A percentile compares a stretch with the other conserved stretches of the same genome.
Evolutionary conservation across 2,329 filamentous ascomycete genomes (phyloP).

Genomic region (Neofusicoccum kwambonambiense): DNA sequence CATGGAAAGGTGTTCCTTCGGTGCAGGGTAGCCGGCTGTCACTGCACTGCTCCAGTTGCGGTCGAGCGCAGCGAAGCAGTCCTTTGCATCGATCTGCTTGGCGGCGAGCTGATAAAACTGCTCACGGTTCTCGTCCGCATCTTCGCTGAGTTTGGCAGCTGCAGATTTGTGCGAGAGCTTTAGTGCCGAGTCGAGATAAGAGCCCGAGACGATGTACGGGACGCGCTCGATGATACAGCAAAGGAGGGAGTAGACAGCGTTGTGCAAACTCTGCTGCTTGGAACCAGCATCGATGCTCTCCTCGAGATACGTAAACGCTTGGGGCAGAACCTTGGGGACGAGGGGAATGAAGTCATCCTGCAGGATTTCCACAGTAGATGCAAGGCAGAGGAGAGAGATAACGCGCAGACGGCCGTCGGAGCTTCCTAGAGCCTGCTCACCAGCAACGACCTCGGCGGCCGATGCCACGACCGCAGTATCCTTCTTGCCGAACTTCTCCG

Average conservation of each 20-base stretch:
- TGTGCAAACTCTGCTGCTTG: slow-evolving; percentile 66
- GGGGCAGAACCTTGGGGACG: slow-evolving; percentile 72
- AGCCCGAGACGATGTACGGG: slow-evolving; percentile 82
- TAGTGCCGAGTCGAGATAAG: slow-evolving; percentile 71
- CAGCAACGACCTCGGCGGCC: slow-evolving; percentile 74
- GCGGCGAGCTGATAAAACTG: slow-evolving; percentile 74
- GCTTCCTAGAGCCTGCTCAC: slow-evolving; percentile 73
- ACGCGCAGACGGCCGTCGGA: slow-evolving; percentile 70
- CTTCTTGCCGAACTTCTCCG: slow-evolving; percentile 93
- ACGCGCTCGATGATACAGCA: slow-evolving; percentile 77
- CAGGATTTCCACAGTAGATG: slow-evolving; percentile 84
- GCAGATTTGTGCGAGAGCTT: slow-evolving; percentile 71
- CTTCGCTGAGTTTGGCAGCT: slow-evolving; percentile 58
- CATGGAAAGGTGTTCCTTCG: slow-evolving; percentile 67
- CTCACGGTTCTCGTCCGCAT: slow-evolving; percentile 63
- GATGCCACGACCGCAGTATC: slow-evolving; percentile 73
- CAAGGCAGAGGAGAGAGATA: slow-evolving; percentile 83
- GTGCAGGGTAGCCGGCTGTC: slow-evolving; percentile 60
- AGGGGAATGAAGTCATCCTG: slow-evolving; percentile 83
- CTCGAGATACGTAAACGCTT: slow-evolving; percentile 68
- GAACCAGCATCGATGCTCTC: slow-evolving; percentile 57
- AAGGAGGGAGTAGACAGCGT: slow-evolving; percentile 78
- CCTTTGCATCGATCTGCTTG: slow-evolving; percentile 72
- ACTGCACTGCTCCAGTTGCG: slow-evolving; percentile 69
- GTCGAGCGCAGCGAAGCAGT: slow-evolving; percentile 71